Base-by-base conservation (phyloP, 78 protist genomes). In the Anaeramoeba ignava region DNA sequence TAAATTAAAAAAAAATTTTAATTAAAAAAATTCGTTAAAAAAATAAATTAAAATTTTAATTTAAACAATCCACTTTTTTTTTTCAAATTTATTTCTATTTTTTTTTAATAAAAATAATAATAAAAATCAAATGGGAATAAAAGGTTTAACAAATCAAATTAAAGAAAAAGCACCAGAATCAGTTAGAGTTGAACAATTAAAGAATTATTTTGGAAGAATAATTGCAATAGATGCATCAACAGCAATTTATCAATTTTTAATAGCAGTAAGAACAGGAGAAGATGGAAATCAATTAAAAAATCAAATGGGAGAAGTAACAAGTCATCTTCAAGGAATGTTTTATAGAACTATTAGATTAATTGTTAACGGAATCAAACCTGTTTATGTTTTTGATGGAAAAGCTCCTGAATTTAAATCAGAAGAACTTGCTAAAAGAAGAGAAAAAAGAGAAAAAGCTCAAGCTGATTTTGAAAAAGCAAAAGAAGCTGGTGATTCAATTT, bases 331-430 rank as follows among this genome's bases (percentile, higher is more conserved):
- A n/a, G 99, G 99, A 2, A 38, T 96, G 84, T 91, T 97, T 81
- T 89, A 89, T 79, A 87, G 99, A 41, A 95, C 99, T 33, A 92
- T 94, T n/a, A 90, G 95, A n/a, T 85, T 98, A 92, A 40, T 98
- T 31, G 90, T 88, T 31, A 88, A 83, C 39, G 99, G 99, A 27
- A 85, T 98, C 80, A 97, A 97, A 87, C 99, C 99, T 34, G 90
- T 95, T 1, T 98, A 89, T 73, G 99, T 98, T 41, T 98, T 98
- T 82, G 99, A 98, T 68, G 99, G 99, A 12, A 90, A 84, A 78
- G 93, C 99, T 37, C 99, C 99, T 1, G 91, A 79, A 3, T 31
- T 95, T 78, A 98, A 98, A 88, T 34, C 88, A 39, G 96, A 90
- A 27, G 99, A 93, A 93, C 94, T 97, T 39, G 93, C 73, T 31